Conservation (phyloP, 345 rosid genomes). For the Euphorbia peplus region DNA sequence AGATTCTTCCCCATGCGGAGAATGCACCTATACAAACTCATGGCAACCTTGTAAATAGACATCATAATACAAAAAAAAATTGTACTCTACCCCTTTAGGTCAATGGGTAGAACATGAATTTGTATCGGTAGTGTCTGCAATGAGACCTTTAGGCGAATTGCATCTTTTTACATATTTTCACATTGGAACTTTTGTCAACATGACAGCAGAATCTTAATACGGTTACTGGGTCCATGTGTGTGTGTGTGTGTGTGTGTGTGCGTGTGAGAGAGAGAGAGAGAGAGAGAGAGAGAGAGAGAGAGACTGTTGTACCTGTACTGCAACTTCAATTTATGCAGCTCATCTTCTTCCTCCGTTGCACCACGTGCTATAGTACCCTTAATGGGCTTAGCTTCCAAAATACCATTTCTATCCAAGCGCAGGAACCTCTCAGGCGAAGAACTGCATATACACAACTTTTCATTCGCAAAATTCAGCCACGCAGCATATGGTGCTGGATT, state of each 20-base stretch:
- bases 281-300: not conserved
- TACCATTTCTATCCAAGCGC: conserved; percentile 59
- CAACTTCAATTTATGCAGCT: conserved; percentile 58
- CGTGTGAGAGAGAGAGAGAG: not conserved
- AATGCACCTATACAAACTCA: too few species aligned
- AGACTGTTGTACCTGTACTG: conserved; percentile 55
- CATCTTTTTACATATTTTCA: too few species aligned
- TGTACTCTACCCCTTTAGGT: too few species aligned
- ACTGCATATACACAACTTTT: conserved; percentile 64
- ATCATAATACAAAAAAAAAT: too few species aligned
- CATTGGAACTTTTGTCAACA: not conserved
- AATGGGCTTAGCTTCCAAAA: conserved; percentile 83
- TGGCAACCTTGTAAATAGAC: too few species aligned
- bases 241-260: too few species aligned
- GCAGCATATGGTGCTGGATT: conserved; percentile 97
- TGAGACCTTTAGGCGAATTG: too few species aligned
- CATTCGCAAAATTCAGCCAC: conserved; percentile 79
- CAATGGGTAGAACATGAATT: too few species aligned
- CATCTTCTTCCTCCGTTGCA: conserved; percentile 61
- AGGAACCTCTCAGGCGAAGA: conserved; percentile 97
- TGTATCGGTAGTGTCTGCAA: too few species aligned
- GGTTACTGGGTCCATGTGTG: not conserved
- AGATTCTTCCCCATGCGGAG: too few species aligned
- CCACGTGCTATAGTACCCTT: conserved; percentile 94
- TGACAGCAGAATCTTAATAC: not conserved